phyloP scores from a whole-genome alignment of 306 rosid species.

The Vicia faba region DNA sequence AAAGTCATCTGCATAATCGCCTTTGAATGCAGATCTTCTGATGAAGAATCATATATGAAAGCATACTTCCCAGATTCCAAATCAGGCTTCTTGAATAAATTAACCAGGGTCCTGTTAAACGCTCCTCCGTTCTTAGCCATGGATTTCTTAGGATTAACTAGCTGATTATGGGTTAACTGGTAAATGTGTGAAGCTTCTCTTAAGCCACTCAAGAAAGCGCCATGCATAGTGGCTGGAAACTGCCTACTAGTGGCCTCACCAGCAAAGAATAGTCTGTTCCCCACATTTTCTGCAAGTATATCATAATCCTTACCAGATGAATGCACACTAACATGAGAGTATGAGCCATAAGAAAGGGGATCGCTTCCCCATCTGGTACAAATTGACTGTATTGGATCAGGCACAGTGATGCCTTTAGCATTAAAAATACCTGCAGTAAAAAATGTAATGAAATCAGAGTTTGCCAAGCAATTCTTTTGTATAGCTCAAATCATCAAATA shows the following conservation, averaged over 20 bases:
- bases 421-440: slow-evolving; percentile 66
- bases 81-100: slow-evolving; percentile 76
- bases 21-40: slow-evolving; percentile 58
- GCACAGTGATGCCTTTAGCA: slow-evolving; percentile 75
- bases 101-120: slow-evolving; percentile 48
- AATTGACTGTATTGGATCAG: slow-evolving; percentile 75
- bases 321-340: slow-evolving; percentile 83
- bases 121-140: slow-evolving; percentile 53
- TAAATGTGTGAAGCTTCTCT: slow-evolving; percentile 86
- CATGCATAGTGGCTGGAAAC: slow-evolving; percentile 97
- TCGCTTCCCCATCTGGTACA: slow-evolving; percentile 97
- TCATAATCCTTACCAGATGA: slow-evolving; percentile 91
- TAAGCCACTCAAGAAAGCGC: slow-evolving; percentile 90
- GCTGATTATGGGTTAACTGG: slow-evolving; percentile 45
- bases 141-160: slow-evolving; percentile 49
- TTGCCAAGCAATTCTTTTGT: too few species aligned
- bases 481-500: too few species aligned
- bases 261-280: slow-evolving; percentile 80
- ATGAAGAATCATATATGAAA: slow-evolving; percentile 57
- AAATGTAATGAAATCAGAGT: neutral
- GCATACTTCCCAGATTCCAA: slow-evolving; percentile 61
- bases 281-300: slow-evolving; percentile 80
- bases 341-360: slow-evolving; percentile 86
- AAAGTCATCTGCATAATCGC: slow-evolving; percentile 68
- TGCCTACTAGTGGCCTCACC: slow-evolving; percentile 96